phyloP scores from a whole-genome alignment of 2,329 filamentous ascomycete genomes.

The Rugonectria rugulosa region DNA sequence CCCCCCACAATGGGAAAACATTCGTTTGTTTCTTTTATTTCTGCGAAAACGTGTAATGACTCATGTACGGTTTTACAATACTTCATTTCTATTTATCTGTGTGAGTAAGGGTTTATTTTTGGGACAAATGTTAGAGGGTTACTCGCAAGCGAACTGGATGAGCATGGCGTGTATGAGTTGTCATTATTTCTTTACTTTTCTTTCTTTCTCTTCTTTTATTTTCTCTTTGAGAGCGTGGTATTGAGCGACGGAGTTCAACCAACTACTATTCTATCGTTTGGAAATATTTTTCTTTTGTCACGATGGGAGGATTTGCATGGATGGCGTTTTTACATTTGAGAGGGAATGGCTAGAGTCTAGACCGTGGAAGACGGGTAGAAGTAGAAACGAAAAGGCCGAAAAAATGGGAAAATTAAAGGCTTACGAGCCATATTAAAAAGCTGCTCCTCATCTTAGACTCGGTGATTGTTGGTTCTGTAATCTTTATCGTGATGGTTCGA shows the following conservation, averaged over 20 bases:
- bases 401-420: neutral
- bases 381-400: neutral
- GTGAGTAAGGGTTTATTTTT: neutral
- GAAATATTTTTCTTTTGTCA: conserved; percentile 8
- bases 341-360: neutral
- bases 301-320: neutral
- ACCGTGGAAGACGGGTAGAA: neutral
- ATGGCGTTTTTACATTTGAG: neutral
- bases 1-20: neutral
- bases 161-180: neutral
- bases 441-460: no score
- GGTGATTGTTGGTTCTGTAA: no score
- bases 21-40: neutral
- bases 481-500: no score
- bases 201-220: neutral
- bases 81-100: conserved; percentile 11
- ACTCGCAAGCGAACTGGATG: conserved; percentile 1
- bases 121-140: conserved; percentile 5
- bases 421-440: neutral
- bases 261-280: conserved; percentile 3
- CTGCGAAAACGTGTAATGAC: conserved; percentile 15
- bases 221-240: neutral
- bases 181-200: neutral
- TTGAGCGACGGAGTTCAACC: neutral
- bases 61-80: conserved; percentile 15